Evolutionary conservation across 2,329 filamentous ascomycete genomes (phyloP).

Genomic region (Cucurbitaria berberidis): DNA sequence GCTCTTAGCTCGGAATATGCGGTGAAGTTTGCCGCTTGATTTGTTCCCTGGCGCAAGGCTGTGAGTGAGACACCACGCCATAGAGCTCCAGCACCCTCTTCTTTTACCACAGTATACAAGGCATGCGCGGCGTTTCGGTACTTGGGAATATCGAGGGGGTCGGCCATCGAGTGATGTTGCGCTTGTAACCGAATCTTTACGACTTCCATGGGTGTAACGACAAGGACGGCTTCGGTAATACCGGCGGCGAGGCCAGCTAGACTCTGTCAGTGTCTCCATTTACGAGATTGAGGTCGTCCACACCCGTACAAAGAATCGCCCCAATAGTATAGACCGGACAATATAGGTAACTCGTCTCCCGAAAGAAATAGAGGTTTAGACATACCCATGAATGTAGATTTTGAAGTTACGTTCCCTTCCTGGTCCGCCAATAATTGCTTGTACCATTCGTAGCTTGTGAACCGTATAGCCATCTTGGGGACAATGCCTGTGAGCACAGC

Average conservation of each 20-base stretch:
- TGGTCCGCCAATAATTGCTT: constrained; percentile 80
- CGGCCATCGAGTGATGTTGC: constrained; percentile 96
- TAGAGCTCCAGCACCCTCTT: constrained; percentile 86
- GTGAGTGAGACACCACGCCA: constrained; percentile 95
- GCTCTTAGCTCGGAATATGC: constrained; percentile 95
- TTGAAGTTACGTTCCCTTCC: constrained; percentile 70
- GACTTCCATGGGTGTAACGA: constrained; percentile 99
- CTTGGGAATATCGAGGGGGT: constrained; percentile 94
- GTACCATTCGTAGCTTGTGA: constrained; percentile 96
- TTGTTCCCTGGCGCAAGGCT: constrained; percentile 90
- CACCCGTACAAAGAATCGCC: neutral
- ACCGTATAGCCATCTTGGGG: constrained; percentile 99
- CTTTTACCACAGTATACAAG: constrained; percentile 84
- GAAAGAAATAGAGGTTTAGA: neutral
- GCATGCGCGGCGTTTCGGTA: constrained; percentile 91
- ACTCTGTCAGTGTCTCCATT: constrained; percentile 17
- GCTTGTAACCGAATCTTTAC: constrained; percentile 98
- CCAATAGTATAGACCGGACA: neutral
- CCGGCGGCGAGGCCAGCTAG: constrained; percentile 86
- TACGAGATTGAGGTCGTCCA: neutral
- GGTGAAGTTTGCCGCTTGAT: constrained; percentile 96
- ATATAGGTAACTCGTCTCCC: neutral
- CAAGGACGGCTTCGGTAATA: constrained; percentile 93
- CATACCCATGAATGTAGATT: constrained; percentile 72
- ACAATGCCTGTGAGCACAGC: constrained; percentile 95